Evolutionary conservation across 352 stramenopile species (phyloP).

Genomic region (Phytophthora crassamura): DNA sequence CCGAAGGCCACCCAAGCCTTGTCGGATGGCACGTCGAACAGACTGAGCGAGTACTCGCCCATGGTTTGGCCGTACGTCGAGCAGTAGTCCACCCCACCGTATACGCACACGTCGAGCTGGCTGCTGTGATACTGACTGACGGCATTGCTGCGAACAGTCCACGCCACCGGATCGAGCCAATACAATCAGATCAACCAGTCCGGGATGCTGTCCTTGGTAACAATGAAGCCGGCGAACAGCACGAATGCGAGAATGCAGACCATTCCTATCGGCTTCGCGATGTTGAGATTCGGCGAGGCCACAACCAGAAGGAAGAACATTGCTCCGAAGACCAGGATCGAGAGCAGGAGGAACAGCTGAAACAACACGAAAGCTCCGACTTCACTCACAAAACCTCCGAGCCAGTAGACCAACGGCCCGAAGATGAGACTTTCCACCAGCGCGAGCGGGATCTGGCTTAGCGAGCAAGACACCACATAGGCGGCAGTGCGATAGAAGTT

Average conservation of each 20-base stretch:
- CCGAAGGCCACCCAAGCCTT: conserved; percentile 30
- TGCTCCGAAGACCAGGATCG: conserved; percentile 4
- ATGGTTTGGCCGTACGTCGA: conserved; percentile 20
- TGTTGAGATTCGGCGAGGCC: conserved; percentile 29
- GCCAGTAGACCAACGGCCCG: conserved; percentile 74
- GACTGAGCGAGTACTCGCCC: conserved; percentile 34
- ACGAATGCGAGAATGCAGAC: conserved; percentile 36
- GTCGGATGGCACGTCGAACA: conserved; percentile 35
- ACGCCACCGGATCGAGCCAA: conserved; percentile 8
- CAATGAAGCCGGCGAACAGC: conserved; percentile 40
- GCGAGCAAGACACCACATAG: conserved; percentile 33
- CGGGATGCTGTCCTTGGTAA: conserved; percentile 34
- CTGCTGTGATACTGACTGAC: conserved; percentile 34
- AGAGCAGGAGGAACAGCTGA: conserved; percentile 13
- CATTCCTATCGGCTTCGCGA: conserved; percentile 40
- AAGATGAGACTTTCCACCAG: conserved; percentile 63
- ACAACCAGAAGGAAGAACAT: conserved; percentile 30
- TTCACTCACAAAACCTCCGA: conserved; percentile 57
- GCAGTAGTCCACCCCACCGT: conserved; percentile 38
- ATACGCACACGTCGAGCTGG: conserved; percentile 19
- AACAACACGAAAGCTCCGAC: conserved; percentile 7
- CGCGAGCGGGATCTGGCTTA: conserved; percentile 29
- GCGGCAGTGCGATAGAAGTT: conserved; percentile 45
- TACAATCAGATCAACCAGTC: conserved; percentile 20
- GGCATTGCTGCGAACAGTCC: conserved; percentile 20